Evolutionary conservation across 1,284 basidiomycete genomes (phyloP), one percentile per base, ranked within the genome.

Genomic region (Boletellus dicymbophilus): DNA sequence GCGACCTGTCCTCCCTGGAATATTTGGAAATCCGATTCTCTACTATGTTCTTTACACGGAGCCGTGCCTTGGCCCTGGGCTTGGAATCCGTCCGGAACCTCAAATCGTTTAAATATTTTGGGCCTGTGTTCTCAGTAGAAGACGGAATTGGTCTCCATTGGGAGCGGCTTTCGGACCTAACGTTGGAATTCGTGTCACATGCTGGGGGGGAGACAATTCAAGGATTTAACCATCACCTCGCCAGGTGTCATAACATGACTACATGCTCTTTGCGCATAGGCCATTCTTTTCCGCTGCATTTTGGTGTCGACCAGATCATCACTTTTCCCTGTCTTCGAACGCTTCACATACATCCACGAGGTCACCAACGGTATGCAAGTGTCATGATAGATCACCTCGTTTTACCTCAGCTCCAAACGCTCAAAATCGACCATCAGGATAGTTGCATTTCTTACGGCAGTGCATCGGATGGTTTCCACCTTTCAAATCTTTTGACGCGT

Each of bases 401-500:
- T 30, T 34, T 61, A 9, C 61, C 56, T 7, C 46, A 39, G 16
- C 58, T 52, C 12, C 30, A 48, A 34, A 61, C 44, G 9, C 53
- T 61, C 10, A 53, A 53, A 23, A 51, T 61, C 8, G 51, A 59
- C 61, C 39, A 28, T 34, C 13, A 7, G 13, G 3, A 16, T 10
- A 1, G 5, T 6, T 38, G 43, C 0, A 9, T 52, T 2, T 9
- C 2, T 22, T n/a, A 37, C 44, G 16, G 41, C 12, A 2, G n/a
- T 15, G 2, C 21, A 0, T 10, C 52, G 52, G 55, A 58, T 9
- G 8, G 36, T 10, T 43, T 15, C 6, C 23, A 22, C 13, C 59
- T 63, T 43, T 61, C 50, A 11, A 8, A 23, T 21, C 59, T 62
- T 16, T 38, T 63, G 40, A 8, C 15, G n/a, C 51, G 59, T 15